Evolutionary conservation across 2,329 filamentous ascomycete genomes (phyloP), one percentile per base, ranked within the genome.

Genomic region (Colletotrichum liaoningense): DNA sequence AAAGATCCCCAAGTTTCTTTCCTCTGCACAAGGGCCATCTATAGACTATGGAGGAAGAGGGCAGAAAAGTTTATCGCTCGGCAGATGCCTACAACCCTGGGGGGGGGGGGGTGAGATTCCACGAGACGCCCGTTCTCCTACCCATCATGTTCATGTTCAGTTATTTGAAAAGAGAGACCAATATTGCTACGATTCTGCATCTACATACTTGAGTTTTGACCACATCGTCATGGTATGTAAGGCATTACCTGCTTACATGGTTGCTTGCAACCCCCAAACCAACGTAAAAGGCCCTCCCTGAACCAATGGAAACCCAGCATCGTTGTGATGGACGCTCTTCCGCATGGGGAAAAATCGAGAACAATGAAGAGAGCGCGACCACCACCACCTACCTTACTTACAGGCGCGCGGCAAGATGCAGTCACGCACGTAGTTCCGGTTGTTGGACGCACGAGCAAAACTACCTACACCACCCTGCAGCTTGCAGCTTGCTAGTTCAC

Each of bases 381-480:
- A 33, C 55, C 38, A 35, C 33, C 33, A 35, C 38, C 38, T 42
- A 42, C 38, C 38, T 14, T 42, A 42, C 38, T 14, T 14, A 49
- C 42, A 49, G 70, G 60, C 71, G 71, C 67, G 67, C 67, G 67
- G 71, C 67, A 71, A 62, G 19, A 66, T 66, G 67, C 70, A 64
- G 33, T 35, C 33, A 26, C 28, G 6, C n/a, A 55, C 33, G 16
- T 14, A 35, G 16, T n/a, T 49, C 42, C 8, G 7, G 14, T 49
- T 49, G 42, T 49, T 49, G 42, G 19, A 35, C 19, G 42, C 42
- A 49, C 42, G 19, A 49, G 16, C 38, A 42, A 16, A 16, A 42
- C 38, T 19, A 42, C 14, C 38, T 42, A 42, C 38, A 42, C 7
- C 38, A 49, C 42, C 42, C 16, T 49, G 42, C 42, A 49, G 16